phyloP scores from a whole-genome alignment of 2,329 filamentous ascomycete species.

The Ciborinia camelliae region DNA sequence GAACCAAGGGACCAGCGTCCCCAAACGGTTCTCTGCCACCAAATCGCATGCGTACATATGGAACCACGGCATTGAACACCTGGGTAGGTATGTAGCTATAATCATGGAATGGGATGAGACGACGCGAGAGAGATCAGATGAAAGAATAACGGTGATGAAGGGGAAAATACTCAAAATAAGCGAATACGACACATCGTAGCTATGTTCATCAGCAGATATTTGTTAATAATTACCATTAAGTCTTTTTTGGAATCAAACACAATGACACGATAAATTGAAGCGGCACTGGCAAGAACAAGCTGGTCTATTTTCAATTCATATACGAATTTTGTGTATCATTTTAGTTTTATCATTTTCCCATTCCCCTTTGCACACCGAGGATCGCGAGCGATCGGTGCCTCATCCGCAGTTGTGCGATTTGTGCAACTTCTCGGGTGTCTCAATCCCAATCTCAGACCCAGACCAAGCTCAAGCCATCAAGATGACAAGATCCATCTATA shows the following conservation, averaged over 20 bases:
- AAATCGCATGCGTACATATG: background rate
- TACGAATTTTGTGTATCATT: slow-evolving; percentile 9
- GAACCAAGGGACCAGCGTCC: background rate
- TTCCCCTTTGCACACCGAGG: background rate
- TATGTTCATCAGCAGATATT: background rate
- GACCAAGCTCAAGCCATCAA: background rate
- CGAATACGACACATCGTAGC: background rate
- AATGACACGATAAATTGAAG: background rate
- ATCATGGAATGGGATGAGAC: background rate
- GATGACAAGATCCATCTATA: slow-evolving; percentile 25
- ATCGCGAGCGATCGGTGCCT: background rate
- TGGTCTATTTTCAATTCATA: slow-evolving; percentile 5
- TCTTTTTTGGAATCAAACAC: slow-evolving; percentile 7
- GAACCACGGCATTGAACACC: background rate
- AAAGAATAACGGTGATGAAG: background rate
- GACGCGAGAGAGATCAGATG: background rate
- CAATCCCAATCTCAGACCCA: background rate
- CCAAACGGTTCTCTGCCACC: background rate
- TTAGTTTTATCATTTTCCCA: background rate
- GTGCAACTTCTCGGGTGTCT: background rate
- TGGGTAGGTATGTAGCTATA: background rate
- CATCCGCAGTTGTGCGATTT: slow-evolving; percentile 6
- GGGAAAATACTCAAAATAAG: background rate
- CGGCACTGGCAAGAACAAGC: slow-evolving; percentile 13
- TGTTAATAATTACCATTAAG: slow-evolving; percentile 10